Base-by-base conservation (phyloP, 176 grass and related monocot species). In the Tuctoria greenei region DNA sequence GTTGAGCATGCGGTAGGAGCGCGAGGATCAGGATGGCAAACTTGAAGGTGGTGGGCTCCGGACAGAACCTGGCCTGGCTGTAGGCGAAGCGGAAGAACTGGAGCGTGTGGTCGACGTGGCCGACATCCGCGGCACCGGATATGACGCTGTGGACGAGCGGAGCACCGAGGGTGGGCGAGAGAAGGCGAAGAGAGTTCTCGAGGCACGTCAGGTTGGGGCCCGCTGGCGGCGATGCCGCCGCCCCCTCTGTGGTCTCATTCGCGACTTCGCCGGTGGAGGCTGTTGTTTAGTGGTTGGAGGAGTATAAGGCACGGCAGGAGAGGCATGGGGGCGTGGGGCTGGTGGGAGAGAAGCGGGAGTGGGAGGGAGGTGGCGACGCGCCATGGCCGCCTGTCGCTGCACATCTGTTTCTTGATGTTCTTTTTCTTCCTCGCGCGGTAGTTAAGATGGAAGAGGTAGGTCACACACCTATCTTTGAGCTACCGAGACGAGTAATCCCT, bases 131-230 rank as follows among this genome's bases (percentile, higher is more conserved):
- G 15, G 82, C 82, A 18, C 67, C 73, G 6, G 88, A 82, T 63
- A 98, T 88, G 44, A 98, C 77, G 72, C 54, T 77, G 21, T 94
- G 78, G 13, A 98, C 91, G 45, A 98, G 86, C 21, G 61, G 42
- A 37, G 83, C 71, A 46, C 75, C 58, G 64, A 94, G 86, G 6
- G 65, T 36, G 1, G 87, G 88, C 26, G 67, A 78, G 20, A 94
- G 89, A 13, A 72, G 73, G 4, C 89, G 95, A 76, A 98, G 84
- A 28, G 95, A 94, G 87, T 92, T 98, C 78, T 98, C 88, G 50
- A 98, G 89, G 6, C 95, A 91, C 44, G 95, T 98, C 16, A n/a
- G n/a, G n/a, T n/a, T n/a, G n/a, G n/a, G n/a, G 91, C 94, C 95
- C 91, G 94, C 13, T 47, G 89, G 14, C 95, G 18, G 7, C 7